A percentile compares a stretch with the other conserved stretches of the same genome.
Evolutionary conservation across 2,329 filamentous ascomycete genomes (phyloP).

Genomic region (Gliomastix tumulicola): DNA sequence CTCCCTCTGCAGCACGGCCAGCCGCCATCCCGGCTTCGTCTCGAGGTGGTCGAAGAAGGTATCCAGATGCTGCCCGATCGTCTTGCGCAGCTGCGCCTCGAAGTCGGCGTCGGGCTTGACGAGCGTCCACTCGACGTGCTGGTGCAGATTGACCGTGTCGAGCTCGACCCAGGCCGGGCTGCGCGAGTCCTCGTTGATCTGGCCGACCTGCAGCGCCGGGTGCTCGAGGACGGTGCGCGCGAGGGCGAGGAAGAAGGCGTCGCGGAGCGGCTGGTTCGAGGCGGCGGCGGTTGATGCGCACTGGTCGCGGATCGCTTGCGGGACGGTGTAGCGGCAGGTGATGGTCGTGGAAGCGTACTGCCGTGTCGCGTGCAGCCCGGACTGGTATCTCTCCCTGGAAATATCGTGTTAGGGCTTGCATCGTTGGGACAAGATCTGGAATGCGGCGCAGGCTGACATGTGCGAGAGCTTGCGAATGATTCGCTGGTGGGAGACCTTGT

Average conservation of each 20-base stretch:
- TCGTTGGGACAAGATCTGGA: no score
- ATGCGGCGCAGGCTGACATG: no score
- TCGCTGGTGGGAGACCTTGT: no score
- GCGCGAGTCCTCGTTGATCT: constrained; percentile 6
- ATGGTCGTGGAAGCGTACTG: constrained; percentile 3
- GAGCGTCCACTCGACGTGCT: constrained; percentile 10
- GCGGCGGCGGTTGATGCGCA: no score
- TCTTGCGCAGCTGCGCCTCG: not conserved
- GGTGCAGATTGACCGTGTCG: constrained; percentile 8
- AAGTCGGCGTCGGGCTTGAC: constrained; percentile 1
- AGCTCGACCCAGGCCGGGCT: constrained; percentile 9
- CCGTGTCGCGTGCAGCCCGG: no score
- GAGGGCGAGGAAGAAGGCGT: constrained; percentile 1
- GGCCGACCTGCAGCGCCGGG: constrained; percentile 11
- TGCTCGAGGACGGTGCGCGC: constrained; percentile 9
- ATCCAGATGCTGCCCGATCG: constrained; percentile 5
- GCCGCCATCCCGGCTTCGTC: constrained; percentile 15
- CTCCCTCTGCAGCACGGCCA: constrained; percentile 10
- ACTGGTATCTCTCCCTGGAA: no score
- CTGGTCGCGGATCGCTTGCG: not conserved
- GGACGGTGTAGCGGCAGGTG: constrained; percentile 7
- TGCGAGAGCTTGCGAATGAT: no score
- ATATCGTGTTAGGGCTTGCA: no score
- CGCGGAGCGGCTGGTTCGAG: not conserved
- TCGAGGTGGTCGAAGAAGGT: constrained; percentile 11